These are phyloP conservation scores for Colletotrichum destructivum DNA, from an alignment of 2,329 filamentous ascomycete species.

Conservation along the genomic window DNA sequence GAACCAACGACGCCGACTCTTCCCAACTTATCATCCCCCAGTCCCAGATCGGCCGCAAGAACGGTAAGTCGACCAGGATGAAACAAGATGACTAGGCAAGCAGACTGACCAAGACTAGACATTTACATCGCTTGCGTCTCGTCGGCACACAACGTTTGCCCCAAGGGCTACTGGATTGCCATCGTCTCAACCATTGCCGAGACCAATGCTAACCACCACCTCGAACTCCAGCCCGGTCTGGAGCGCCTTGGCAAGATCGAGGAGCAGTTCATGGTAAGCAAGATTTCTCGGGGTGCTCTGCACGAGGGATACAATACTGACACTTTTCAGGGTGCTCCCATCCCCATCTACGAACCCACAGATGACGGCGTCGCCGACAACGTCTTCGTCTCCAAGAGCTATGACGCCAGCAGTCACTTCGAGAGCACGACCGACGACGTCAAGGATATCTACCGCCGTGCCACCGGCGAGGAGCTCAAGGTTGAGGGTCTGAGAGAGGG, in stretches of 20 bases:
- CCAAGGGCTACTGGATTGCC: constrained; percentile 98
- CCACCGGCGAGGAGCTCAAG: constrained; percentile 86
- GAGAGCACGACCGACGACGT: constrained; percentile 94
- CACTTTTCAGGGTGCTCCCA: constrained; percentile 76
- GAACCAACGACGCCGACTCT: constrained; percentile 91
- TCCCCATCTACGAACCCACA: constrained; percentile 93
- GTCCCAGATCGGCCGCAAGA: constrained; percentile 95
- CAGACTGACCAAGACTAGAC: constrained; percentile 67
- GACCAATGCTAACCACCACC: constrained; percentile 90
- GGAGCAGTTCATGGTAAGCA: constrained; percentile 91
- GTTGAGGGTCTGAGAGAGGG: constrained; percentile 90
- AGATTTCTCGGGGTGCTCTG: background rate
- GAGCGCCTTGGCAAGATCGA: constrained; percentile 94
- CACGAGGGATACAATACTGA: constrained; percentile 6
- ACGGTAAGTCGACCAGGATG: constrained; percentile 72
- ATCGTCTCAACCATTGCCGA: constrained; percentile 99
- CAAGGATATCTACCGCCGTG: constrained; percentile 90
- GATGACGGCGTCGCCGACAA: constrained; percentile 88
- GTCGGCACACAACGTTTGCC: constrained; percentile 96
- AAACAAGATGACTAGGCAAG: background rate
- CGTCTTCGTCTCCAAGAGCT: constrained; percentile 98
- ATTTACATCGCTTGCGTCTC: constrained; percentile 98
- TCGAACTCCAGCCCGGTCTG: constrained; percentile 93
- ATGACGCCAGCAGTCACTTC: constrained; percentile 98
- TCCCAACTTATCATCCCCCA: constrained; percentile 97